Percentiles rank a stretch among this genome's conserved stretches.
Evolutionary conservation across 2,329 filamentous ascomycete species (phyloP).

Genomic region (Fusarium sambucinum): DNA sequence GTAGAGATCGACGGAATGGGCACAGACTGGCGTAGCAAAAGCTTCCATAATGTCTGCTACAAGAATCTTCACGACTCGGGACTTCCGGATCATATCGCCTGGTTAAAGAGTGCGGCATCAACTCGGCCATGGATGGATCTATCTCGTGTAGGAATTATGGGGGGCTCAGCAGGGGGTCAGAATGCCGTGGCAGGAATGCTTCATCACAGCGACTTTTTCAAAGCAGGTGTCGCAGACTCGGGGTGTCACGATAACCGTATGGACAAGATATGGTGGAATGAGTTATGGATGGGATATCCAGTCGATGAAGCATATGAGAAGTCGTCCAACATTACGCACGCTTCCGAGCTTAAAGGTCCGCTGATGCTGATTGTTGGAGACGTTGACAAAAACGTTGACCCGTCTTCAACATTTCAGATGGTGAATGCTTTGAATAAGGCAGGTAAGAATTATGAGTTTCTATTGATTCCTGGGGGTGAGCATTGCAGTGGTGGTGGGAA

Average conservation of each 20-base stretch:
- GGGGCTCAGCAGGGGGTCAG: slow-evolving; percentile 50
- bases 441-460: slow-evolving; percentile 49
- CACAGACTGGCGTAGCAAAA: slow-evolving; percentile 49
- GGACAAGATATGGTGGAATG: slow-evolving; percentile 51
- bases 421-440: slow-evolving; percentile 45
- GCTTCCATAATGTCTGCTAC: slow-evolving; percentile 49
- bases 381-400: slow-evolving; percentile 49
- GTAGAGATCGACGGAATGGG: slow-evolving; percentile 52
- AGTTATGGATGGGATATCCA: slow-evolving; percentile 52
- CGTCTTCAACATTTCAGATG: slow-evolving; percentile 49
- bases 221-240: slow-evolving; percentile 45
- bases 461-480: slow-evolving; percentile 45
- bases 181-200: slow-evolving; percentile 47
- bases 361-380: slow-evolving; percentile 50
- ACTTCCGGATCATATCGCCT: slow-evolving; percentile 49
- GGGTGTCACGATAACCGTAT: slow-evolving; percentile 52
- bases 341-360: slow-evolving; percentile 44
- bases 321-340: slow-evolving; percentile 49
- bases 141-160: slow-evolving; percentile 47
- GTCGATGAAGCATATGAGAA: slow-evolving; percentile 48
- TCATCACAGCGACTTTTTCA: slow-evolving; percentile 49
- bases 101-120: slow-evolving; percentile 47
- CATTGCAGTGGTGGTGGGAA: slow-evolving; percentile 33
- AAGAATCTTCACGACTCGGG: slow-evolving; percentile 49
- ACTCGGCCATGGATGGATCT: slow-evolving; percentile 48